These are phyloP conservation scores for Isatis lusitanica DNA, from an alignment of 441 rosid genomes.

Conservation along the genomic window DNA sequence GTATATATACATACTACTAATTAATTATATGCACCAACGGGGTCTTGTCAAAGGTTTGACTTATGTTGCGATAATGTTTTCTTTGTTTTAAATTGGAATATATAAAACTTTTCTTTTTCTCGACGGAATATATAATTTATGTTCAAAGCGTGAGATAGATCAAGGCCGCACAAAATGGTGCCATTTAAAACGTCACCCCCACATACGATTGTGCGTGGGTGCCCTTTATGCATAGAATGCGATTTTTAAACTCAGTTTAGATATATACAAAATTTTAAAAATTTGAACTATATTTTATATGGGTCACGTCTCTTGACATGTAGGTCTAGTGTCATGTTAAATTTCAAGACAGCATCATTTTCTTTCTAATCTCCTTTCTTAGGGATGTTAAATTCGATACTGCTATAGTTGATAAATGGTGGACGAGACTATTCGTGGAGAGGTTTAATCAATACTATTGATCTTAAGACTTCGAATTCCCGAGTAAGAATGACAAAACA, in stretches of 20 bases:
- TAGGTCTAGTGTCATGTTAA: slow-evolving; percentile 4
- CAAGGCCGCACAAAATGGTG: slow-evolving; percentile 10
- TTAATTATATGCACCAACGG: slow-evolving; percentile 19
- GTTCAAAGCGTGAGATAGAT: neutral
- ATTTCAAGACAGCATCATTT: slow-evolving; percentile 7
- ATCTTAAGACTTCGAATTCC: neutral
- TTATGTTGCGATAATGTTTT: slow-evolving; percentile 35
- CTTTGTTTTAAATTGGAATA: neutral
- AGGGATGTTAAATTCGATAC: neutral
- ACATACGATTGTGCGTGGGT: slow-evolving; percentile 18
- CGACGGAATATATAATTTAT: neutral
- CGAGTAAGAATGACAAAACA: neutral
- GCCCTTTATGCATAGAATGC: slow-evolving; percentile 8
- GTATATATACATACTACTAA: slow-evolving; percentile 14
- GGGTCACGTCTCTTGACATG: neutral
- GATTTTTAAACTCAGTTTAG: neutral
- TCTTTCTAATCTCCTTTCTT: neutral
- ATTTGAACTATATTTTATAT: neutral
- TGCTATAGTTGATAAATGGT: neutral
- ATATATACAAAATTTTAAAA: neutral
- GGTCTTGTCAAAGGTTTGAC: slow-evolving; percentile 38
- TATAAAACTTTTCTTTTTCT: too few relatives aligned
- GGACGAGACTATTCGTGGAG: slow-evolving; percentile 2
- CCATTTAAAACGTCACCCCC: slow-evolving; percentile 9
- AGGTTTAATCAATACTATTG: neutral